Evolutionary conservation across 495 filamentous ascomycete genomes (phyloP).

Genomic region (Aspergillus cavernicola): DNA sequence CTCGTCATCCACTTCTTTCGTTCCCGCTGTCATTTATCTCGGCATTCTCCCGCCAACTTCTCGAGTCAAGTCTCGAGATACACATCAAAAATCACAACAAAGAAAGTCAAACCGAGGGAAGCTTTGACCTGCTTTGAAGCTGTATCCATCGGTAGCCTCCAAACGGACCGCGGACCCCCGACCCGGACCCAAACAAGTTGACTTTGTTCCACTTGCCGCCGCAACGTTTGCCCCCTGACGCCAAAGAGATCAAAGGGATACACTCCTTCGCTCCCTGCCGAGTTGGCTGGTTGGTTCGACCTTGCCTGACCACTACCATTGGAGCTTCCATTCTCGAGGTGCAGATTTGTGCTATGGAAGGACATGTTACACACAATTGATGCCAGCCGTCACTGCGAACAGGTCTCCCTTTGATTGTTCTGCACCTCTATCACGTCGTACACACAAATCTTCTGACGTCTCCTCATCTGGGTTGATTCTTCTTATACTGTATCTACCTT

Average conservation of each 20-base stretch:
- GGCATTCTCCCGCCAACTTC: neutral
- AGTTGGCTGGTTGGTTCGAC: constrained; percentile 9
- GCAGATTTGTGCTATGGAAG: constrained; percentile 19
- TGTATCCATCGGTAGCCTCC: neutral
- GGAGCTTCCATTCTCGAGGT: constrained; percentile 14
- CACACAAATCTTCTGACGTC: constrained; percentile 14
- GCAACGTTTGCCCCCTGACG: constrained; percentile 20
- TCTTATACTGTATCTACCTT: constrained; percentile 17
- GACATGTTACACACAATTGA: constrained; percentile 24
- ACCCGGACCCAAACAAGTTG: neutral
- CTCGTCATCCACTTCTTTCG: neutral
- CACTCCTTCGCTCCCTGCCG: constrained; percentile 13
- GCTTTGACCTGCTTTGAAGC: neutral
- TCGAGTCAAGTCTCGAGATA: neutral
- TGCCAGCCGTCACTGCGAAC: constrained; percentile 24
- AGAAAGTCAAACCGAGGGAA: constrained; percentile 14
- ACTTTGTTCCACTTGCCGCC: constrained; percentile 11
- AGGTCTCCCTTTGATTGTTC: constrained; percentile 18
- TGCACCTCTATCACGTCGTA: constrained; percentile 25
- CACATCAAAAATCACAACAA: constrained; percentile 5
- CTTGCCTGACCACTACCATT: constrained; percentile 2
- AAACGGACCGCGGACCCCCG: constrained; percentile 4
- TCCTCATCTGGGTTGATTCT: constrained; percentile 10
- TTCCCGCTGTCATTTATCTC: neutral
- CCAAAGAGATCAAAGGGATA: constrained; percentile 17